phyloP scores from a whole-genome alignment of 805 yeast species.

The Candida sphagnicola region DNA sequence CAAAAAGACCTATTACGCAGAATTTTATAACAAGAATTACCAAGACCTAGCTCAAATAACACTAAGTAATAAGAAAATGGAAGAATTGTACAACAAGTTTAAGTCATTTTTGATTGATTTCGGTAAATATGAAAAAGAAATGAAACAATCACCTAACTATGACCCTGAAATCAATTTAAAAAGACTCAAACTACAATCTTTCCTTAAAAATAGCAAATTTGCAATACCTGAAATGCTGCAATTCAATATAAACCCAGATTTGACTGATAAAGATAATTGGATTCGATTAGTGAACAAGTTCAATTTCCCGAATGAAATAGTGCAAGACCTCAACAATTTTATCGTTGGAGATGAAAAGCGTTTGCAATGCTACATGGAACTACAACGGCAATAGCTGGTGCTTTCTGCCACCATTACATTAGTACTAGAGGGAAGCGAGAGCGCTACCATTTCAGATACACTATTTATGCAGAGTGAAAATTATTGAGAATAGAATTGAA shows the following conservation, averaged over 20 bases:
- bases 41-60: slow-evolving; percentile 10
- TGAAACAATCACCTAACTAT: slow-evolving; percentile 13
- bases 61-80: slow-evolving; percentile 16
- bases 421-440: too few species aligned
- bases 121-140: slow-evolving; percentile 21
- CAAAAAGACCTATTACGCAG: slow-evolving; percentile 21
- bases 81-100: slow-evolving; percentile 21
- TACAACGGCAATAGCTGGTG: too few species aligned
- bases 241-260: not conserved
- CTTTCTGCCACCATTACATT: too few species aligned
- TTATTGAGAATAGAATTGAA: too few species aligned
- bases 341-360: slow-evolving; percentile 40
- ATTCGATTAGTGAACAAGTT: slow-evolving; percentile 18
- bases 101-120: slow-evolving; percentile 26
- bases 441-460: not conserved
- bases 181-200: slow-evolving; percentile 16
- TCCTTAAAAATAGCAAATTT: not conserved
- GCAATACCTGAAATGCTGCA: not conserved
- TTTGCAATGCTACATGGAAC: slow-evolving; percentile 20
- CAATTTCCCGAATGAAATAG: slow-evolving; percentile 17
- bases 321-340: slow-evolving; percentile 27
- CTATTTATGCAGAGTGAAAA: too few species aligned
- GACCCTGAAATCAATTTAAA: slow-evolving; percentile 24
- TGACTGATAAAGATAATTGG: slow-evolving; percentile 25
- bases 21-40: slow-evolving; percentile 19